Evolutionary conservation across 2,329 filamentous ascomycete genomes (phyloP), one percentile per base, ranked within the genome.

Genomic region (Cytospora schulzeri): DNA sequence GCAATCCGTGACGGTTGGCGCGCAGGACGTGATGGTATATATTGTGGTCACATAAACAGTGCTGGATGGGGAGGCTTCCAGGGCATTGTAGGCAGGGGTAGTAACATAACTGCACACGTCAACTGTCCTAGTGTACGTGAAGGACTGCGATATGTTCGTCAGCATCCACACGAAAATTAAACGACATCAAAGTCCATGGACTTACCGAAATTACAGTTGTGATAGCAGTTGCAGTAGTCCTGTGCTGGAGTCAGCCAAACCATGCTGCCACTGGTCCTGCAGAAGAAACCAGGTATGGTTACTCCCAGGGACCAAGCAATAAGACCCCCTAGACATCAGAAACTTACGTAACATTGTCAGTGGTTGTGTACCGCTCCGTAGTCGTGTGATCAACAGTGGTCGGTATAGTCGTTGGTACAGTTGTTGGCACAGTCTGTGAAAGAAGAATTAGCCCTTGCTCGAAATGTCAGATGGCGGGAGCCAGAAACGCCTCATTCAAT

Each of bases 141-240:
- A 68, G n/a, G 66, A 69, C 67, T 69, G 56, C 9, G 4, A 24
- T 22, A 11, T 48, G n/a, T 22, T 12, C 22, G 12, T 31, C 14
- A 41, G 53, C 48, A 60, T 53, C 41, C 19, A 45, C 15, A 14
- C 22, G 50, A 29, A 50, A 57, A 2, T 19, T 7, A 19, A 38
- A 45, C 15, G 29, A 28, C 29, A 24, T 33, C 48, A 31, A 28
- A 29, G 15, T 12, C 11, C 0, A 26, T n/a, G 5, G 29, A 29
- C 66, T 61, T 45, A 68, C 67, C 54, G 63, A 62, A 57, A 63
- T 51, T 14, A 68, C 12, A 2, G 62, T 68, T 14, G 64, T 68
- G 5, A 60, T 54, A 12, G 60, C 60, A 15, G 59, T 33, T 8
- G 60, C 52, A 26, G 66, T 68, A 11, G 63, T 64, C 19, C 66